Evolutionary conservation across 2,329 filamentous ascomycete genomes (phyloP), one percentile per base, ranked within the genome.

Genomic region (Acarospora socialis): DNA sequence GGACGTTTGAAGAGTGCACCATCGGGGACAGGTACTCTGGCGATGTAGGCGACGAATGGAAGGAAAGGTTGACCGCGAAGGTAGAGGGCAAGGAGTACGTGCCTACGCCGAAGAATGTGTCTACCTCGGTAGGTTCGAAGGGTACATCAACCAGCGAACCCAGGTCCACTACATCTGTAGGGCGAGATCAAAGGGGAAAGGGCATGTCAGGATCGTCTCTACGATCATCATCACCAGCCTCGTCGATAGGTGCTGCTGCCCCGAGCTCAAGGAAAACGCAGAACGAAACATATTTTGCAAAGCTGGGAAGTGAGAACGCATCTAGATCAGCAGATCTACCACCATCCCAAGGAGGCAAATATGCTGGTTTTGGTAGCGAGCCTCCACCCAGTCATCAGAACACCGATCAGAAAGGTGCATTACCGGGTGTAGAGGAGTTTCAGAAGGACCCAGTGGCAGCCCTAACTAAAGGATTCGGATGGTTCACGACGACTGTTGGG

Each of bases 1-100:
- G 78, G 7, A 68, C 69, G 29, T 92, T 87, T 68, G 84, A 92
- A 45, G 80, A 84, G 45, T 81, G 79, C 9, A 90, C 82, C 5
- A 92, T 94, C 43, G 77, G 82, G 38, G 84, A 94, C 55, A 66
- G 87, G 34, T 95, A 95, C 53, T 77, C 84, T 39, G 81, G 81
- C 34, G 82, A 90, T 42, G 81, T 79, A 0, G 87, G 86, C 34
- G 87, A 94, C 56, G 87, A 94, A 60, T 95, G 79, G 74, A 94
- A 94, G 57, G 86, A 93, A 54, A 70, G 84, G 39, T 57, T 95
- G 42, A 76, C 74, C 20, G 81, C 81, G 47, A 87, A 90, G 61
- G 81, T 92, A 5, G 90, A 95, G 55, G 81, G 80, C 8, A 69
- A 69, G 36, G 82, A 92, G 44, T 95, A 92, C 51, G 80, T 90